Percentiles rank a stretch among this genome's conserved stretches.
These are phyloP conservation scores for Aspergillus eucalypticola DNA, from an alignment of 2,329 filamentous ascomycete genomes.

Conservation along the genomic window DNA sequence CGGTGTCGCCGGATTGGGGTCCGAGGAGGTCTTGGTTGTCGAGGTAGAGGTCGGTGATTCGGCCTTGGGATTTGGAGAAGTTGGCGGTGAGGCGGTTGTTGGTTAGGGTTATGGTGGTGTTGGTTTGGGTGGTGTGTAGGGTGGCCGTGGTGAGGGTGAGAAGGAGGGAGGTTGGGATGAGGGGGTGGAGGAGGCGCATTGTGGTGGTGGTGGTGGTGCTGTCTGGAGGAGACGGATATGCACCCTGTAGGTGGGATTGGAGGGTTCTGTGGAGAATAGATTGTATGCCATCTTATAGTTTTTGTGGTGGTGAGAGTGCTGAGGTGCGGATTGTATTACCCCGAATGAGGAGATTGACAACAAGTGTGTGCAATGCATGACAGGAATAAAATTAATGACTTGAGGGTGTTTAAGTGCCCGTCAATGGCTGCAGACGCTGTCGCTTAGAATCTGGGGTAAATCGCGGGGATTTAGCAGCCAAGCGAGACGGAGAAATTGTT, in stretches of 20 bases:
- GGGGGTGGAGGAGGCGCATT: constrained; percentile 11
- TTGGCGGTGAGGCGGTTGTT: constrained; percentile 50
- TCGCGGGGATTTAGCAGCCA: constrained; percentile 15
- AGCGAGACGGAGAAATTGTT: not conserved
- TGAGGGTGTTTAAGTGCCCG: not conserved
- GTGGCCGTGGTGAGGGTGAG: constrained; percentile 16
- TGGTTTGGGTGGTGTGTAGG: constrained; percentile 22
- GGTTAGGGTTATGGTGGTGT: constrained; percentile 33
- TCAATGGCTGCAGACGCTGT: not conserved
- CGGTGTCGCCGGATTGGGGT: constrained; percentile 43
- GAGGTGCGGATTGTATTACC: not conserved
- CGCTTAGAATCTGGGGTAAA: constrained; percentile 9
- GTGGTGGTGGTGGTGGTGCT: not conserved
- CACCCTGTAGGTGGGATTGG: too few species aligned
- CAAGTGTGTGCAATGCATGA: not conserved
- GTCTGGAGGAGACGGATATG: too few species aligned
- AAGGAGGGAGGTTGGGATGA: constrained; percentile 12
- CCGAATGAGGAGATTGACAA: not conserved
- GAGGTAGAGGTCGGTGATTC: constrained; percentile 46
- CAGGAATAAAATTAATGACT: not conserved
- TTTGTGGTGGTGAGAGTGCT: not conserved
- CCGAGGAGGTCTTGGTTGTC: constrained; percentile 58
- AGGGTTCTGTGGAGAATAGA: not conserved
- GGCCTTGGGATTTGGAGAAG: constrained; percentile 46
- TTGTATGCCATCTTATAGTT: not conserved